Evolutionary conservation across 768 basidiomycete genomes (phyloP).

Genomic region (Ephemerocybe angulata): DNA sequence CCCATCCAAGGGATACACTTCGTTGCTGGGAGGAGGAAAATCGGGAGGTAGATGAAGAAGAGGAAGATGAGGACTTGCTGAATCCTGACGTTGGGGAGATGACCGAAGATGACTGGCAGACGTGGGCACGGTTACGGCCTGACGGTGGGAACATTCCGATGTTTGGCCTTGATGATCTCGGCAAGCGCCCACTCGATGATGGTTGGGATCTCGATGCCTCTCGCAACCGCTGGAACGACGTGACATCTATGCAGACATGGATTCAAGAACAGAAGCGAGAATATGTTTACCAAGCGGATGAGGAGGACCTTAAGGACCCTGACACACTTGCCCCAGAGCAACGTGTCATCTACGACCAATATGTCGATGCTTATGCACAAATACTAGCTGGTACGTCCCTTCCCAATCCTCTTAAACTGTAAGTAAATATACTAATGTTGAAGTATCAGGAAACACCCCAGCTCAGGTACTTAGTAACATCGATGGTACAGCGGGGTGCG

Average conservation of each 20-base stretch:
- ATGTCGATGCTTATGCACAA: neutral
- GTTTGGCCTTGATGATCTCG: neutral
- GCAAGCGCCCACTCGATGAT: neutral
- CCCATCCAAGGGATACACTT: neutral
- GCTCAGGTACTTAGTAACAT: constrained; percentile 16
- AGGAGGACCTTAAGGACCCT: neutral
- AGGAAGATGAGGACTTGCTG: neutral
- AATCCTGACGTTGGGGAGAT: neutral
- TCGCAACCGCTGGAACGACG: neutral
- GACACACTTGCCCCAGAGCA: neutral
- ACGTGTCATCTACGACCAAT: neutral
- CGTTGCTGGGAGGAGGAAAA: neutral
- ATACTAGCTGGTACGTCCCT: neutral
- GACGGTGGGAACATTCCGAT: neutral
- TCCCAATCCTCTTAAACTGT: neutral
- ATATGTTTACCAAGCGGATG: neutral
- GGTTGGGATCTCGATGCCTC: neutral
- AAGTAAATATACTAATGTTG: neutral
- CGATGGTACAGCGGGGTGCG: constrained; percentile 27
- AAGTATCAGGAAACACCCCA: neutral
- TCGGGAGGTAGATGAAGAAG: neutral
- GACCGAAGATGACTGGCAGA: neutral
- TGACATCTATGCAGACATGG: neutral
- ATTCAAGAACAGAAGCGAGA: neutral
- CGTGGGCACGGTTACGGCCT: neutral